These are phyloP conservation scores for Blastobotrys mokoenaii DNA, from an alignment of 805 yeast species.

Conservation along the genomic window DNA sequence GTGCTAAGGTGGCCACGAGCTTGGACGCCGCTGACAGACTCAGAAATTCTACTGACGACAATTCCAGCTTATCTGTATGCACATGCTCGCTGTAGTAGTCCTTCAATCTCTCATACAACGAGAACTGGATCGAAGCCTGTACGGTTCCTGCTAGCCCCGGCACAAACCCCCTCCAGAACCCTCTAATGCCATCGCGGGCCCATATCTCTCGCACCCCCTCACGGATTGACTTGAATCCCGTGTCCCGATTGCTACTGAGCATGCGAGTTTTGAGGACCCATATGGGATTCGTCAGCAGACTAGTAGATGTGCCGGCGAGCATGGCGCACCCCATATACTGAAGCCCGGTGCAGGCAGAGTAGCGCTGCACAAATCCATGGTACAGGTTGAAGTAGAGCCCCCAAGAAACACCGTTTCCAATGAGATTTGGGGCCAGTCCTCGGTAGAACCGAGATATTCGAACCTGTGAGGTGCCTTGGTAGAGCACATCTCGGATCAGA, in stretches of 20 bases:
- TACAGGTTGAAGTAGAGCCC: slow-evolving; percentile 76
- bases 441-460: slow-evolving; percentile 43
- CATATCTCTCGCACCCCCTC: slow-evolving; percentile 48
- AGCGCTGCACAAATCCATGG: slow-evolving; percentile 34
- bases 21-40: slow-evolving; percentile 63
- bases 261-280: slow-evolving; percentile 95
- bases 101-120: slow-evolving; percentile 76
- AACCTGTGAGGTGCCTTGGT: slow-evolving; percentile 5
- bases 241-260: slow-evolving; percentile 40
- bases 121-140: slow-evolving; percentile 84
- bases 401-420: slow-evolving; percentile 88
- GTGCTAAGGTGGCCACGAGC: slow-evolving; percentile 50
- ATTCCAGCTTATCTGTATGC: slow-evolving; percentile 8
- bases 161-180: slow-evolving; percentile 64
- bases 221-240: slow-evolving; percentile 47
- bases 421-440: slow-evolving; percentile 69
- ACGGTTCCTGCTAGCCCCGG: slow-evolving; percentile 76
- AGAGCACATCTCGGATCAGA: slow-evolving; percentile 4
- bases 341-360: slow-evolving; percentile 30
- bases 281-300: slow-evolving; percentile 78
- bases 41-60: slow-evolving; percentile 48
- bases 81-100: background rate
- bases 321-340: slow-evolving; percentile 47
- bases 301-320: slow-evolving; percentile 66
- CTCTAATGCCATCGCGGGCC: slow-evolving; percentile 46